Percentiles rank a stretch among this genome's conserved stretches.
phyloP scores from a whole-genome alignment of 805 yeast species.

The Wickerhamomyces hampshirensis region DNA sequence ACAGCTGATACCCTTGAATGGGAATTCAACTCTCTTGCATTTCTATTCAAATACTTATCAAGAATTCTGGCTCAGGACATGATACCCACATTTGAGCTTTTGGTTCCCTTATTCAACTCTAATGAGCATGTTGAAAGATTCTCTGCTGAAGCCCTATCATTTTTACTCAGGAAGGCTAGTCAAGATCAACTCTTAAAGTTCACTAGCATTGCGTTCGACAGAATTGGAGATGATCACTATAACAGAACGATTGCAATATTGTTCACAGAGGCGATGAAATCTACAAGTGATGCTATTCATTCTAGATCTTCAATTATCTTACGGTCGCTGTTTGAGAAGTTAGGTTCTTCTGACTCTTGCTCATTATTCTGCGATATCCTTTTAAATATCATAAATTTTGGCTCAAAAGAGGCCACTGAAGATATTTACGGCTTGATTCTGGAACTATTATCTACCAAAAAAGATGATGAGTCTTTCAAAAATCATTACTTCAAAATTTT shows the following conservation, averaged over 20 bases:
- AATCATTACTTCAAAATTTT: slow-evolving; percentile 31
- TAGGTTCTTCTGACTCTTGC: slow-evolving; percentile 21
- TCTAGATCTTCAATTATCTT: slow-evolving; percentile 59
- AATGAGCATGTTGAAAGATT: slow-evolving; percentile 72
- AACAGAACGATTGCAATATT: slow-evolving; percentile 58
- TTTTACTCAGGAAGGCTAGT: slow-evolving; percentile 65
- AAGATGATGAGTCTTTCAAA: slow-evolving; percentile 11
- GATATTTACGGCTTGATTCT: slow-evolving; percentile 38
- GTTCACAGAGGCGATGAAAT: slow-evolving; percentile 68
- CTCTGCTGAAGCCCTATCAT: slow-evolving; percentile 88
- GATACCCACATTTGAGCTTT: slow-evolving; percentile 59
- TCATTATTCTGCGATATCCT: slow-evolving; percentile 56
- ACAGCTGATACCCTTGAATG: slow-evolving; percentile 67
- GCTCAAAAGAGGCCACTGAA: slow-evolving; percentile 42
- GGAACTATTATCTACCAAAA: slow-evolving; percentile 16
- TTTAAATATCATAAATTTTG: slow-evolving; percentile 48
- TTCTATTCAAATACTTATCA: slow-evolving; percentile 82
- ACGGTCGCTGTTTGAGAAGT: slow-evolving; percentile 35
- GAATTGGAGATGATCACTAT: slow-evolving; percentile 35
- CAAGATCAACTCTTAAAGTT: slow-evolving; percentile 41
- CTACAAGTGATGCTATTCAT: slow-evolving; percentile 69
- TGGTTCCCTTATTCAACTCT: slow-evolving; percentile 60
- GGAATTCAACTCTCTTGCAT: slow-evolving; percentile 81
- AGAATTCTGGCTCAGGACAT: slow-evolving; percentile 58
- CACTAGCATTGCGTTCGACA: slow-evolving; percentile 38